phyloP scores from a whole-genome alignment of 2,329 filamentous ascomycete genomes.

The Ophiocordyceps robertsii region DNA sequence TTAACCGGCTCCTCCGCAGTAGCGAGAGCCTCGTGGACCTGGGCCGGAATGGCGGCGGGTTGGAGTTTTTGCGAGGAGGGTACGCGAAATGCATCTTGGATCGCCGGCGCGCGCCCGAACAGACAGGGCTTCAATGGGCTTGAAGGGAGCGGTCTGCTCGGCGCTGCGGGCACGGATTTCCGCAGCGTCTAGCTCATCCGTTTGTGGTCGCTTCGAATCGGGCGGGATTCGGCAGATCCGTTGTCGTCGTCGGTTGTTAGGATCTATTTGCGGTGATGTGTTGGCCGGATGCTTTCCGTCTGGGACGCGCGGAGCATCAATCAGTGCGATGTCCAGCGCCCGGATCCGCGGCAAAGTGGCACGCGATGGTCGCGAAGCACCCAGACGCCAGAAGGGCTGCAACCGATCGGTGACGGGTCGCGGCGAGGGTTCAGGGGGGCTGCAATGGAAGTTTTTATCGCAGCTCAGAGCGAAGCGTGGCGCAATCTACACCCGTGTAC shows the following conservation, averaged over 20 bases:
- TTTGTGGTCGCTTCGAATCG: neutral
- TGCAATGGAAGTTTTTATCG: neutral
- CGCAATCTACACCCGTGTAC: neutral
- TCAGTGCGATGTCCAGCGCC: neutral
- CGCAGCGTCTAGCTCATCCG: neutral
- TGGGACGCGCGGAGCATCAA: neutral
- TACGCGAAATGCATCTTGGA: slow-evolving; percentile 76
- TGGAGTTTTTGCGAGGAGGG: slow-evolving; percentile 71
- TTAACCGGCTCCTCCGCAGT: slow-evolving; percentile 49
- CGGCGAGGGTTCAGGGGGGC: neutral
- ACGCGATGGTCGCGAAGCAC: neutral
- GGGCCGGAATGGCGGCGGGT: slow-evolving; percentile 56
- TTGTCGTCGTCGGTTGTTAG: neutral
- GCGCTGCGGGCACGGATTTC: neutral
- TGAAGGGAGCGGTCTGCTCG: neutral
- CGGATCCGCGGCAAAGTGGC: neutral
- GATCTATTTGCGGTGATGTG: neutral
- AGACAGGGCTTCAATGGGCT: neutral
- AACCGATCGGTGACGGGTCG: neutral
- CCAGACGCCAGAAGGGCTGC: neutral
- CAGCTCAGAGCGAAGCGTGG: neutral
- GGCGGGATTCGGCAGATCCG: neutral
- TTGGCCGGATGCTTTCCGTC: neutral
- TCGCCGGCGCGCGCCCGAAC: neutral
- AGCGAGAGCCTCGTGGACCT: slow-evolving; percentile 40